A percentile compares a stretch with the other conserved stretches of the same genome.
phyloP scores from a whole-genome alignment of 2,329 filamentous ascomycete species.

The Aspergillus aculeatus region DNA sequence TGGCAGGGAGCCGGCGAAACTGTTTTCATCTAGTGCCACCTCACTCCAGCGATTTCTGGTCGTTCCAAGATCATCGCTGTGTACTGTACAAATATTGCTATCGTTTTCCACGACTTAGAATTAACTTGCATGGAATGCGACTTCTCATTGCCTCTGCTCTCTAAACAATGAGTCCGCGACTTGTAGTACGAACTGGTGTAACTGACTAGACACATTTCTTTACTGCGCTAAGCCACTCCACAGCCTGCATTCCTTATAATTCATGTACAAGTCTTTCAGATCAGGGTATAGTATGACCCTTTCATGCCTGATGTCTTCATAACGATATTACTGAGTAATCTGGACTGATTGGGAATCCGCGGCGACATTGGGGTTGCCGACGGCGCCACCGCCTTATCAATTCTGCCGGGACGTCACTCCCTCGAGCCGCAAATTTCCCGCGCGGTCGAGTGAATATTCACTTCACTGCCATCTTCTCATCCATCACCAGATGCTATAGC shows the following conservation, averaged over 20 bases:
- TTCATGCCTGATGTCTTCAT: too few species aligned
- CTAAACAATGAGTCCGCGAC: too few species aligned
- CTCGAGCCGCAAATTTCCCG: constrained; percentile 17
- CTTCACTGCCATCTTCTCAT: constrained; percentile 5
- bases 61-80: background rate
- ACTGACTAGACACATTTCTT: too few species aligned
- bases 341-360: background rate
- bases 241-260: too few species aligned
- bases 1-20: background rate
- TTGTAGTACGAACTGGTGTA: too few species aligned
- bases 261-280: too few species aligned
- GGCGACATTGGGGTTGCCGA: constrained; percentile 2
- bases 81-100: background rate
- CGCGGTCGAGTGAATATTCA: background rate
- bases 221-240: too few species aligned
- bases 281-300: too few species aligned
- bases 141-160: background rate
- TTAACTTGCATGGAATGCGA: background rate
- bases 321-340: too few species aligned
- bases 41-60: background rate
- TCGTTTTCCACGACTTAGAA: background rate
- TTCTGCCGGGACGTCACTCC: constrained; percentile 19
- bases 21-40: background rate
- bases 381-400: constrained; percentile 12
- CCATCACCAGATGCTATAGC: constrained; percentile 4